Evolutionary conservation across 257 asterid genomes (phyloP), one percentile per base, ranked within the genome.

Genomic region (Penstemon davidsonii): DNA sequence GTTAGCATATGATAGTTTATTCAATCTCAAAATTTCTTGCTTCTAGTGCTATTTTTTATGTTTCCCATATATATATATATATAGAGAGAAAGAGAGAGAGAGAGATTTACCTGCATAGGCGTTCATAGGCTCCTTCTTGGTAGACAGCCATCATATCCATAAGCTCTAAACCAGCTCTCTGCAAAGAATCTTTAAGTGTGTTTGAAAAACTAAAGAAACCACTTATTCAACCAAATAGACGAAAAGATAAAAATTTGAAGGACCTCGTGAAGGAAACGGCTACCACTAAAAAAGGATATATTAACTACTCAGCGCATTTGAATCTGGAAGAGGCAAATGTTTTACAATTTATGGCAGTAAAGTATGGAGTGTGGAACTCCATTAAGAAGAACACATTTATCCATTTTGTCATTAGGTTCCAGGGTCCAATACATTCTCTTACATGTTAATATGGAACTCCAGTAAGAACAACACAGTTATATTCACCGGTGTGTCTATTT

Each of bases 121-220:
- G 95, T 81, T 93, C 99, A 78, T 88, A 90, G 13, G 99, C 99
- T 55, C 97, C 99, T 83, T 93, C 99, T 83, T 93, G 99, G 85
- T 93, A 88, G 81, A 87, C 95, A 75, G 97, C 94, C 99, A 93
- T 93, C 97, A 93, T 88, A 85, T 93, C 99, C 99, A 93, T 93
- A 64, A 90, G 96, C 85, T 90, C 97, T 89, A 93, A 75, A 70
- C 99, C 99, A 68, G 99, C 99, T 70, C 96, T 91, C 99, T 93
- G 92, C 80, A 61, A 74, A 78, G 70, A 67, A 70, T 69, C 64
- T 74, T 81, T 59, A 73, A 81, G 79, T 83, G 70, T 84, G 69
- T 75, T 68, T 57, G 44, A 53, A 62, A 58, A 54, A 62, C 58
- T 43, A 36, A 67, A 64, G 57, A 47, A 55, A 12, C 5, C 43